A percentile compares a stretch with the other conserved stretches of the same genome.
These are phyloP conservation scores for Arabidopsis arenosa DNA, from an alignment of 345 rosid species.

Conservation along the genomic window DNA sequence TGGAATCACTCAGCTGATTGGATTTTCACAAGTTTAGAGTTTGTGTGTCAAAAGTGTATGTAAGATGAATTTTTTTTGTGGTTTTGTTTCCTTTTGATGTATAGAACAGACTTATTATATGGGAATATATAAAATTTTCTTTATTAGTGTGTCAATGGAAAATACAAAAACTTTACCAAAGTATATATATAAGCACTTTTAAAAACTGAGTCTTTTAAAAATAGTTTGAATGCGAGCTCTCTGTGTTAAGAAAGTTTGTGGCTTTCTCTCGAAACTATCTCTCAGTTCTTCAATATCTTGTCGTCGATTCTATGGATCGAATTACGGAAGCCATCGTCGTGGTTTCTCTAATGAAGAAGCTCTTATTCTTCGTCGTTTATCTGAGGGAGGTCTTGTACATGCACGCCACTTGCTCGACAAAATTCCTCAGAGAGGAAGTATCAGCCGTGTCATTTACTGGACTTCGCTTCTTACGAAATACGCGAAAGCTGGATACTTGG, in stretches of 20 bases:
- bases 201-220: neutral
- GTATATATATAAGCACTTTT: neutral
- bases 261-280: constrained; percentile 28
- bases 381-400: constrained; percentile 42
- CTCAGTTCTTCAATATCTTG: constrained; percentile 17
- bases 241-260: constrained; percentile 27
- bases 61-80: constrained; percentile 6
- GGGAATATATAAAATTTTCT: neutral
- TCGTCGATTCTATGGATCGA: constrained; percentile 31
- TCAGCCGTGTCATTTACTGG: constrained; percentile 52
- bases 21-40: neutral
- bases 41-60: constrained; percentile 13
- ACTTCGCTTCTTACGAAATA: constrained; percentile 61
- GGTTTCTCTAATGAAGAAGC: constrained; percentile 48
- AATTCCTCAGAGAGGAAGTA: constrained; percentile 50
- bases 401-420: constrained; percentile 65
- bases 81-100: constrained; percentile 23
- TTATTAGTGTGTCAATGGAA: neutral
- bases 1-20: constrained; percentile 15
- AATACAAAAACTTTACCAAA: neutral
- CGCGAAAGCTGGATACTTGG: constrained; percentile 53
- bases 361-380: constrained; percentile 46
- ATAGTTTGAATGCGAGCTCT: constrained; percentile 47
- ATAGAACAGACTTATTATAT: constrained; percentile 3
- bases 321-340: constrained; percentile 17